Conservation (phyloP, 2,329 filamentous ascomycete species). For the Monilinia vaccinii-corymbosi region DNA sequence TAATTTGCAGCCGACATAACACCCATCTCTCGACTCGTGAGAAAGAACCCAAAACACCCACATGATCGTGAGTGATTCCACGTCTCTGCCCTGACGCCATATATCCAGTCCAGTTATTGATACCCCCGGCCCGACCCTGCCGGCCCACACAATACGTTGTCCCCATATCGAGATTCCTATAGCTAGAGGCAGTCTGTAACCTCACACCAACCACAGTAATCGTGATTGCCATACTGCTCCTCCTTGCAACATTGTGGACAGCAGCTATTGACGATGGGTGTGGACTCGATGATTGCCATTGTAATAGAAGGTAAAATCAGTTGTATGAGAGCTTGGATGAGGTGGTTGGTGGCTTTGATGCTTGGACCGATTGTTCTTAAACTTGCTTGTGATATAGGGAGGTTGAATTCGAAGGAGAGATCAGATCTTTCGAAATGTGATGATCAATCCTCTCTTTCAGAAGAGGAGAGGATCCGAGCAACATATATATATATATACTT, state of each 20-base stretch:
- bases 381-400: background rate
- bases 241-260: slow-evolving; percentile 44
- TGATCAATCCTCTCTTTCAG: background rate
- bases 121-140: background rate
- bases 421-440: background rate
- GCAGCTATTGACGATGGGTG: slow-evolving; percentile 41
- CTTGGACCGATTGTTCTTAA: background rate
- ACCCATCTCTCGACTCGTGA: background rate
- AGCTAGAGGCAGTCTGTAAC: slow-evolving; percentile 25
- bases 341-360: background rate
- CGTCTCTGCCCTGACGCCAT: background rate
- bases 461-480: background rate
- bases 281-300: slow-evolving; percentile 37
- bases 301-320: background rate
- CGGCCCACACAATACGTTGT: background rate
- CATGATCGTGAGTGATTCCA: background rate
- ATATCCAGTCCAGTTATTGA: background rate
- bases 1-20: background rate
- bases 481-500: slow-evolving; percentile 8
- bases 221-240: slow-evolving; percentile 40
- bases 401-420: background rate
- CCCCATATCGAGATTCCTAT: slow-evolving; percentile 2
- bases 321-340: background rate
- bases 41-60: background rate
- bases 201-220: slow-evolving; percentile 41